Base-by-base conservation (phyloP, 306 rosid species). In the Spatholobus suberectus region DNA sequence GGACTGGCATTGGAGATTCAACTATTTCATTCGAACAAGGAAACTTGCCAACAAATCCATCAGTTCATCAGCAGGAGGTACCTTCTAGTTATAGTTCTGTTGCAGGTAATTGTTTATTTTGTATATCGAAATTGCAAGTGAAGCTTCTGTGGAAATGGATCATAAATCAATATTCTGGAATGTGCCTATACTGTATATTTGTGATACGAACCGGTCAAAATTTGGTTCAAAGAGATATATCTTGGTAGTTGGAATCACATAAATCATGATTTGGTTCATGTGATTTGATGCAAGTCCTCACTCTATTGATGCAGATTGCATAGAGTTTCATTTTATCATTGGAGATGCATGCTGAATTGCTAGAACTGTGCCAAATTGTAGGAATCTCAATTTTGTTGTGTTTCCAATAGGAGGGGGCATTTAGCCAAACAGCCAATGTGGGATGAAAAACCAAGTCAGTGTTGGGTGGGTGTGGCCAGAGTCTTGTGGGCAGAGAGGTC, bases 31-130 rank as follows among this genome's bases (percentile, higher is more conserved):
- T 86, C 71, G 92, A 91, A 54, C 94, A 88, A 81, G 94, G 92
- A 80, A 90, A 70, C 82, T 47, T 89, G 49, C 86, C 93, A 40
- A 24, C 92, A 81, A 90, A 90, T 84, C 84, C 93, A 83, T 88
- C 95, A 59, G 94, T 92, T 90, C 90, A 91, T 83, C 98, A 86
- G 98, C 99, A 91, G 99, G 99, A 96, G 99, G 98, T 96, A 94
- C 97, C 99, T 96, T 92, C 97, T 96, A 96, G 97, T 96, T 94
- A 96, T 94, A 92, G 93, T 90, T 92, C 98, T 92, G 87, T 91
- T 89, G 52, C 98, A 96, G 99, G 99, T 96, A 96, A 96, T 84
- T 80, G 86, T 90, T 92, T 88, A 87, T 85, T 88, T 83, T 65
- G 78, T 75, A 69, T 87, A 52, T 84, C 85, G 89, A 83, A 84